phyloP scores from a whole-genome alignment of 2,329 filamentous ascomycete species.

The Sporothrix curviconia region DNA sequence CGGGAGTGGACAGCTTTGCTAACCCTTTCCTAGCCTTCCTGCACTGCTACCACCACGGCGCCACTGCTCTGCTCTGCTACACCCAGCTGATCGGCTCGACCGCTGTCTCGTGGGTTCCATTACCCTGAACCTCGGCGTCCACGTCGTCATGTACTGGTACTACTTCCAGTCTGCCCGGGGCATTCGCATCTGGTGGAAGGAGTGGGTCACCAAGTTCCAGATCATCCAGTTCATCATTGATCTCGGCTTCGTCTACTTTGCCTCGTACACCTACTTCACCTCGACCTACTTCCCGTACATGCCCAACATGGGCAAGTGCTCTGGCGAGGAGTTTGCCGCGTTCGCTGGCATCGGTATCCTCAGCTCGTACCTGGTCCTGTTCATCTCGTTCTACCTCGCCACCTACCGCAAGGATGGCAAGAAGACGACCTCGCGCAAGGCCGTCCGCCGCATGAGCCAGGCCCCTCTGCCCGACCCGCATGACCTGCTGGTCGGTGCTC shows the following conservation, averaged over 20 bases:
- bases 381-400: constrained; percentile 97
- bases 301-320: constrained; percentile 79
- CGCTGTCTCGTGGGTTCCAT: constrained; percentile 92
- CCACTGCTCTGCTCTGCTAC: constrained; percentile 94
- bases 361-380: constrained; percentile 91
- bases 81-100: constrained; percentile 91
- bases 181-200: constrained; percentile 98
- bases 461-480: constrained; percentile 75
- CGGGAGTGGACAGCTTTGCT: no score
- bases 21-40: constrained; percentile 63
- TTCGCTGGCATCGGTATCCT: constrained; percentile 88
- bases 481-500: constrained; percentile 52
- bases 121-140: constrained; percentile 83
- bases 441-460: constrained; percentile 58
- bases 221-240: constrained; percentile 97
- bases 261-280: constrained; percentile 68
- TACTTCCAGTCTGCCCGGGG: constrained; percentile 98
- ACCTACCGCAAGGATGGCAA: constrained; percentile 89
- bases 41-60: constrained; percentile 97
- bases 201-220: constrained; percentile 96
- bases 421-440: constrained; percentile 72
- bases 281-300: constrained; percentile 90
- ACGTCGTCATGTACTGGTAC: constrained; percentile 99
- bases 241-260: constrained; percentile 96
- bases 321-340: constrained; percentile 93